Conservation (phyloP, 495 filamentous ascomycete genomes). For the Articulospora tetracladia region DNA sequence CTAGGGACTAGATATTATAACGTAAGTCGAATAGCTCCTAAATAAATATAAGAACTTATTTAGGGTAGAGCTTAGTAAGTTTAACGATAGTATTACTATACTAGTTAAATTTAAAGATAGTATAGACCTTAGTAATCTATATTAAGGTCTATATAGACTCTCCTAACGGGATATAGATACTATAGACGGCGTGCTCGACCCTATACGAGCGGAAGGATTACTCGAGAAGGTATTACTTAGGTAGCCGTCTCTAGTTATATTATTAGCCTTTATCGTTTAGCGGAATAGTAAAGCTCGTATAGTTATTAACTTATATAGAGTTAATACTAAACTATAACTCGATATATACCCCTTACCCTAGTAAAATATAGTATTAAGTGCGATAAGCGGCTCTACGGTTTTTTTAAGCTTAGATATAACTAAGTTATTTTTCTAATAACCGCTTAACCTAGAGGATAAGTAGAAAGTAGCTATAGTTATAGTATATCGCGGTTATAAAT, state of each 20-base stretch:
- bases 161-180: neutral
- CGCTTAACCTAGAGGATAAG: neutral
- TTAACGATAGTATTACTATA: neutral
- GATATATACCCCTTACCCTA: neutral
- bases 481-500: neutral
- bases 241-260: neutral
- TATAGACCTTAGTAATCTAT: neutral
- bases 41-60: neutral
- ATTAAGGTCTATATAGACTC: neutral
- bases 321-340: neutral
- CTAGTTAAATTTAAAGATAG: neutral
- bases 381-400: neutral
- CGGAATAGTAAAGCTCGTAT: neutral
- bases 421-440: neutral
- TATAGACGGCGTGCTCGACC: neutral
- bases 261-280: constrained; percentile 5
- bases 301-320: neutral
- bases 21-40: neutral
- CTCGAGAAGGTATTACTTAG: neutral
- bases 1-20: too few relatives aligned
- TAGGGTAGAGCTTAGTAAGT: neutral
- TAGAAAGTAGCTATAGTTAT: constrained; percentile 1
- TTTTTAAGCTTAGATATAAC: neutral
- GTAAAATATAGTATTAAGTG: neutral
- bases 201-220: neutral